A percentile compares a stretch with the other conserved stretches of the same genome.
Conservation (phyloP, 2,329 filamentous ascomycete species). For the Penicillium sumatraense region DNA sequence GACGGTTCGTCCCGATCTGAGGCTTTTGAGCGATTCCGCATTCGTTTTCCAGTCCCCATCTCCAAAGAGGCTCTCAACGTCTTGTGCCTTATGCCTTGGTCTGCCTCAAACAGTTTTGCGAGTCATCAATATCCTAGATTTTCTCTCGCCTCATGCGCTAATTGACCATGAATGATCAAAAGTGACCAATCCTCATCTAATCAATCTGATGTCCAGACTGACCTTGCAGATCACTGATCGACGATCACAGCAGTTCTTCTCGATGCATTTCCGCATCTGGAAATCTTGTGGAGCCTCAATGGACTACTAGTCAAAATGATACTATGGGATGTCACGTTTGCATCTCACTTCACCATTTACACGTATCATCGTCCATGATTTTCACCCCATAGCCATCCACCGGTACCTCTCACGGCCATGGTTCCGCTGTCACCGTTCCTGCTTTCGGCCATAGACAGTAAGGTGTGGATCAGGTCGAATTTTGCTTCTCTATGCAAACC, state of each 20-base stretch:
- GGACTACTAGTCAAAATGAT: conserved; percentile 25
- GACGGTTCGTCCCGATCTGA: background rate
- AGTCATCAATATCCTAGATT: too few species aligned
- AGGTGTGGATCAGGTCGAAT: conserved; percentile 26
- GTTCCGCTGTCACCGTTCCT: conserved; percentile 16
- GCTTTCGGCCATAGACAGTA: conserved; percentile 24
- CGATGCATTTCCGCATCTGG: conserved; percentile 23
- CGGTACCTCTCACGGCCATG: conserved; percentile 25
- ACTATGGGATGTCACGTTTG: conserved; percentile 36
- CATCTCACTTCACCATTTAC: conserved; percentile 16
- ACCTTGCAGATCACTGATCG: background rate
- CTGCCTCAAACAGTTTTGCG: too few species aligned
- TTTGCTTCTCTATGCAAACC: conserved; percentile 32
- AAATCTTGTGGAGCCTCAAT: conserved; percentile 6
- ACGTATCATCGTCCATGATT: conserved; percentile 20
- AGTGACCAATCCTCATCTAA: background rate
- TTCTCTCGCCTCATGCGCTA: too few species aligned
- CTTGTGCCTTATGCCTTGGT: background rate
- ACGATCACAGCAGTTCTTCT: background rate
- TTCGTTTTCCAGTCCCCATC: background rate
- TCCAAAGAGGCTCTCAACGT: too few species aligned
- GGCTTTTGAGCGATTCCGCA: background rate
- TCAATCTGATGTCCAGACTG: background rate
- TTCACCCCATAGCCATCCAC: conserved; percentile 14
- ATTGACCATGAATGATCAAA: background rate